Evolutionary conservation across 176 grass and related monocot species (phyloP), one percentile per base, ranked within the genome.

Genomic region (Cenchrus americanus): DNA sequence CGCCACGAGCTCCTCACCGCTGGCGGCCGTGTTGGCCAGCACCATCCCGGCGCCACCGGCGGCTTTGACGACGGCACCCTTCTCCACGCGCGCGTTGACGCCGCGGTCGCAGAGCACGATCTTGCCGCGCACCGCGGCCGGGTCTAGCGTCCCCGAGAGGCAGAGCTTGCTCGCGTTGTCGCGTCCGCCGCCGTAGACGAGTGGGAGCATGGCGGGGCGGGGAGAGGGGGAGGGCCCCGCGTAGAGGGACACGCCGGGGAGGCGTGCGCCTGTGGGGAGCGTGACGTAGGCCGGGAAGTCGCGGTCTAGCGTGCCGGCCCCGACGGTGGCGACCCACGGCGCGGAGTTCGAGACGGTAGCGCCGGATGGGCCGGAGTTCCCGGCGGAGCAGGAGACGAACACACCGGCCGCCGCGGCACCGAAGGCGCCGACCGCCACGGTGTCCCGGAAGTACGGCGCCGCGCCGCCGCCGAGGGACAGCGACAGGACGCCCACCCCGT

Each of bases 361-460:
- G 18, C 68, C 62, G 15, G 82, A 86, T 3, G 93, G 93, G 8
- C 96, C 93, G 42, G 91, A 94, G 89, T 99, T 99, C 5, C 96
- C 96, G 10, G 96, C 96, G 19, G 93, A 99, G 89, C 96, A 99
- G 10, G 96, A 83, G 3, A 99, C 96, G 76, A 99, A 99, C 82
- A 99, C 91, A 21, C 93, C 93, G 40, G 87, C 89, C 27, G 86
- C 91, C 10, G 86, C 75, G 7, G 96, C 93, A 5, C 88, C 91
- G 63, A 96, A 99, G 10, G 96, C 86, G 32, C 90, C 96, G 5
- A 99, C 85, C 14, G 93, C 96, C 57, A 99, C 92, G 1, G 87
- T 99, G 67, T 99, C 96, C 32, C 89, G 89, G 77, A 90, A 99
- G 76, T 96, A 99, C 3, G 96, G 93, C 43, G 93, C 85, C 5